Base-by-base conservation (phyloP, 2,329 filamentous ascomycete genomes). In the Ophiostoma piceae region DNA sequence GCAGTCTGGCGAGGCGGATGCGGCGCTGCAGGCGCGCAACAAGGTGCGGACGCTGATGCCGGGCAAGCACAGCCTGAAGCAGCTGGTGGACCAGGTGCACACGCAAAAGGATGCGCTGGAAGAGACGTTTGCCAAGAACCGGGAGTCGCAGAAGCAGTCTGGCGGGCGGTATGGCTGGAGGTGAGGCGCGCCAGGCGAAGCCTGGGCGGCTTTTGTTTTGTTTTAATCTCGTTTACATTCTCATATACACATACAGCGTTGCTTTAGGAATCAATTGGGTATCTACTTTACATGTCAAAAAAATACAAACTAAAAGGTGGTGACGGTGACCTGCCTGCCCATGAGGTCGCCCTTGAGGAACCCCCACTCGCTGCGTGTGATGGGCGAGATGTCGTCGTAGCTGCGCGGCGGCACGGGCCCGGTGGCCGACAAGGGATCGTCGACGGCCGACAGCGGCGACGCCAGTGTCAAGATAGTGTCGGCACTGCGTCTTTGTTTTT, bases 51-150 rank as follows among this genome's bases (percentile, higher is more conserved):
- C 89, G 2, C 90, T 97, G 77, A 89, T 92, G 32, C 91, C 93
- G 3, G 92, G 92, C 71, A 97, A 97, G 81, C 93, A 97, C 80
- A 96, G 87, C 75, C 83, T 98, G 78, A 89, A 90, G 76, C 93
- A 97, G 81, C 83, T 98, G 75, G 91, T 98, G 74, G 92, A 88
- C 79, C 90, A 90, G 72, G 94, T 92, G 35, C 88, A 88, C 74
- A 91, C 84, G 72, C 93, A 98, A 80, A 88, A 89, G 77, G 92
- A 96, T 12, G 93, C 92, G 2, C 81, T 97, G 74, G 93, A 97
- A 79, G 94, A 98, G 76, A 94, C 67, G 77, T 97, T 97, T 82
- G 92, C 92, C 26, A 83, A 89, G 74, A 92, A 92, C 6, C 89
- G 87, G 80, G 87, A 85, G 75, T 95, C 94, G 76, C 89, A 92